Percentiles rank a stretch among this genome's conserved stretches.
Evolutionary conservation across 768 basidiomycete genomes (phyloP).

Genomic region (Macrocybe gigantea): DNA sequence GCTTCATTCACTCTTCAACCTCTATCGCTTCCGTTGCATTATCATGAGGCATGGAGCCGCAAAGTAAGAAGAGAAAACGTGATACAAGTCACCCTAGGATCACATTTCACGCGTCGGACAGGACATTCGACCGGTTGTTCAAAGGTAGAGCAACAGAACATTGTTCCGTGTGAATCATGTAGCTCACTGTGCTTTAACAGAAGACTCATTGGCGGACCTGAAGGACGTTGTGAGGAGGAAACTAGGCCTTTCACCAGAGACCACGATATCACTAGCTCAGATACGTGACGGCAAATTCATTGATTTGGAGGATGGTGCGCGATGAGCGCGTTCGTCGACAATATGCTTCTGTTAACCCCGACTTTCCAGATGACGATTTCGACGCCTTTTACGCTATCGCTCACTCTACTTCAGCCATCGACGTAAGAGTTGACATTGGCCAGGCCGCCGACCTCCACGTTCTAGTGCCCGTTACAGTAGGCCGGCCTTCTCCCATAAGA

Average conservation of each 20-base stretch:
- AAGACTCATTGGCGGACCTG: constrained; percentile 53
- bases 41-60: too few species aligned
- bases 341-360: not conserved
- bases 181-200: constrained; percentile 25
- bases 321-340: not conserved
- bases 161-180: not conserved
- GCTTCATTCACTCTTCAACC: not conserved
- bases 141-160: constrained; percentile 31
- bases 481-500: too few species aligned
- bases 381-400: constrained; percentile 58
- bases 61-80: constrained; percentile 35
- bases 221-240: constrained; percentile 57
- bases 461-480: not conserved
- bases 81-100: constrained; percentile 34
- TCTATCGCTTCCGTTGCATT: too few species aligned
- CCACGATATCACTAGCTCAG: constrained; percentile 38
- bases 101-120: constrained; percentile 34
- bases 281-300: constrained; percentile 46
- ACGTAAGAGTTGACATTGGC: constrained; percentile 28
- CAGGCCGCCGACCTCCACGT: not conserved
- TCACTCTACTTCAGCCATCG: constrained; percentile 22
- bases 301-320: constrained; percentile 74
- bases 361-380: constrained; percentile 65
- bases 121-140: constrained; percentile 49
- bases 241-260: constrained; percentile 39